Percentiles rank a stretch among this genome's conserved stretches.
Evolutionary conservation across 345 rosid species (phyloP).

Genomic region (Clarkia xantiana): DNA sequence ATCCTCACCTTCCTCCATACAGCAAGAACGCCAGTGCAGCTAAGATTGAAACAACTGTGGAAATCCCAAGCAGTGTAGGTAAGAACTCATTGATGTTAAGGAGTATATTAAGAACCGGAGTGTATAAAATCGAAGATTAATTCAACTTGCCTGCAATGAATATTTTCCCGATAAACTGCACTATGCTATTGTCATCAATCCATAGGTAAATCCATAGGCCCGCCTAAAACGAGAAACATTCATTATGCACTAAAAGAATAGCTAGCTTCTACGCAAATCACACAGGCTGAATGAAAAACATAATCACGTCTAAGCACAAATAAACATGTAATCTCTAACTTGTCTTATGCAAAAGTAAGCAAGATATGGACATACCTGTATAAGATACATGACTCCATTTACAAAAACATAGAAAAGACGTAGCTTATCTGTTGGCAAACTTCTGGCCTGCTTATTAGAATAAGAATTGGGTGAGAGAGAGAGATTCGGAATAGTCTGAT

Average conservation of each 20-base stretch:
- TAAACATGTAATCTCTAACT: too few relatives aligned
- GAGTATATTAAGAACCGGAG: constrained; percentile 1
- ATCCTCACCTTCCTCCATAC: constrained; percentile 92
- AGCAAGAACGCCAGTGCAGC: constrained; percentile 91
- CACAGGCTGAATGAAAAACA: too few relatives aligned
- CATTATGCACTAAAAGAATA: too few relatives aligned
- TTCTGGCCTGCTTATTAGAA: constrained; percentile 60
- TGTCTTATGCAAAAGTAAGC: neutral
- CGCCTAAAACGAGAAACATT: constrained; percentile 28
- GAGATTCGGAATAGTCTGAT: neutral
- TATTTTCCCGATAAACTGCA: constrained; percentile 66
- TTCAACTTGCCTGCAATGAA: constrained; percentile 63
- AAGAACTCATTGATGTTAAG: neutral
- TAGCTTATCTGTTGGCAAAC: constrained; percentile 88
- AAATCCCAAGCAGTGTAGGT: constrained; percentile 8
- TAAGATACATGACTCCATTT: constrained; percentile 48
- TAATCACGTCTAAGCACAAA: too few relatives aligned
- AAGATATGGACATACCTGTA: constrained; percentile 43
- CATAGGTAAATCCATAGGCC: constrained; percentile 81
- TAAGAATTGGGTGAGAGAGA: neutral
- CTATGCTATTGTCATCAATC: constrained; percentile 58
- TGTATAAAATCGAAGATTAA: neutral
- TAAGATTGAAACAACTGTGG: constrained; percentile 67
- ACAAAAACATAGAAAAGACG: constrained; percentile 42
- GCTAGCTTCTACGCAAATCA: too few relatives aligned